Conservation (phyloP, 768 basidiomycete genomes). For the Peribolospora baueri region DNA sequence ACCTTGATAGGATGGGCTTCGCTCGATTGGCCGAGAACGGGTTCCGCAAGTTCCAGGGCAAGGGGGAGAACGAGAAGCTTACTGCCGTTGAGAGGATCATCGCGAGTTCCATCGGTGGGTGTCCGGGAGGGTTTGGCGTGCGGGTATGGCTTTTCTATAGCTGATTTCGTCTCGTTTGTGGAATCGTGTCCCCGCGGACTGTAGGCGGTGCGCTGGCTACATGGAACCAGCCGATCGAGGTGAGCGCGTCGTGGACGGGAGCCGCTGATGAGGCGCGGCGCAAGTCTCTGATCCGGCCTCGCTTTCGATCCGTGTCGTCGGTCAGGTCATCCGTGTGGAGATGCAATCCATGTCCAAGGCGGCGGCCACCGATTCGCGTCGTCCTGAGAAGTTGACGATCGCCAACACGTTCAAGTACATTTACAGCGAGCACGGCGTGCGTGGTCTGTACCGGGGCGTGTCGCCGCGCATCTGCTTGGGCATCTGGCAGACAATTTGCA, state of each 20-base stretch:
- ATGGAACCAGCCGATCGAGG: conserved; percentile 96
- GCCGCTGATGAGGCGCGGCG: too few species aligned
- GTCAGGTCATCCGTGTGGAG: conserved; percentile 69
- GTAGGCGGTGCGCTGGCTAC: conserved; percentile 68
- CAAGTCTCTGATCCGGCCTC: background rate
- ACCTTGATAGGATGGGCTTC: conserved; percentile 60
- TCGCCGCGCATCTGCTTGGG: conserved; percentile 89
- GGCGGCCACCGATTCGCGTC: conserved; percentile 36
- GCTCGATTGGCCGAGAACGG: conserved; percentile 65
- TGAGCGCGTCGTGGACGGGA: background rate
- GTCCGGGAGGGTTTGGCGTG: background rate
- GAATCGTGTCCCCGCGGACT: background rate
- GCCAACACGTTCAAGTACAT: conserved; percentile 64
- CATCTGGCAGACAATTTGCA: conserved; percentile 57
- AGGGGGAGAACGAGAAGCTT: conserved; percentile 47
- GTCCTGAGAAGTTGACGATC: conserved; percentile 78
- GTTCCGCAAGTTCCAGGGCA: conserved; percentile 56
- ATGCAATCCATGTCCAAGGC: conserved; percentile 98
- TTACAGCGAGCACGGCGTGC: conserved; percentile 87
- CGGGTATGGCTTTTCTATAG: too few species aligned
- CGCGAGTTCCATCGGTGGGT: conserved; percentile 44
- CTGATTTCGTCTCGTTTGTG: too few species aligned
- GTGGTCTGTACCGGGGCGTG: conserved; percentile 90
- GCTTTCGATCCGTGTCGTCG: background rate
- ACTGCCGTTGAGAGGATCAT: conserved; percentile 64